Evolutionary conservation across 2,329 filamentous ascomycete genomes (phyloP).

Genomic region (Cadophora luteo-olivacea): DNA sequence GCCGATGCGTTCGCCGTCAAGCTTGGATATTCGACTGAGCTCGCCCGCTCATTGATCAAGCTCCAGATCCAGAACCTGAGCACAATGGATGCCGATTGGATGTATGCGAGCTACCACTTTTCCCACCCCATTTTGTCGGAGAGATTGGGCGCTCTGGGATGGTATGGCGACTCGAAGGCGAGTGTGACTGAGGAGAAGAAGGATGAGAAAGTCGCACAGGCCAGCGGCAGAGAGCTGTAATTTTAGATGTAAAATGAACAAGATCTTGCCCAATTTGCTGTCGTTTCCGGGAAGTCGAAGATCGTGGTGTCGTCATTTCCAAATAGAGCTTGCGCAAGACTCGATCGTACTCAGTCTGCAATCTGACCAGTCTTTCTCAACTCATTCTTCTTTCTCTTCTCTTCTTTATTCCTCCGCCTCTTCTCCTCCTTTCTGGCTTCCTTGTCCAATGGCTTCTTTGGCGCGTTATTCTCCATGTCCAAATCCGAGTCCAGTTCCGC

Average conservation of each 20-base stretch:
- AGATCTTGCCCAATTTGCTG: not conserved
- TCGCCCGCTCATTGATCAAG: conserved; percentile 90
- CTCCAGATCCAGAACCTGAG: conserved; percentile 98
- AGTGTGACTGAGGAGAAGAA: conserved; percentile 56
- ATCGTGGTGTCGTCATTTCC: not conserved
- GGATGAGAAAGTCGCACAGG: conserved; percentile 68
- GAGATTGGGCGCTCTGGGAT: conserved; percentile 87
- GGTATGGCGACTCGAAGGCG: conserved; percentile 71
- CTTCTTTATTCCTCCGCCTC: conserved; percentile 56
- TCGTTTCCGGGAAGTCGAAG: conserved; percentile 8
- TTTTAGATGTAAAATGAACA: conserved; percentile 28
- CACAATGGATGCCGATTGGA: conserved; percentile 98
- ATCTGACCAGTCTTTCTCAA: conserved; percentile 49
- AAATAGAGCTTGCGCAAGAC: too few species aligned
- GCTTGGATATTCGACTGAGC: conserved; percentile 82
- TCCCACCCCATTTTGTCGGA: conserved; percentile 96
- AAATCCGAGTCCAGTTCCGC: conserved; percentile 53
- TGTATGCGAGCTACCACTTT: conserved; percentile 98
- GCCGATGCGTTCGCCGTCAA: conserved; percentile 88
- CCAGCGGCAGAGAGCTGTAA: conserved; percentile 79
- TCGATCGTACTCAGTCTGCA: conserved; percentile 23
- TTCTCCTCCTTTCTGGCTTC: conserved; percentile 48
- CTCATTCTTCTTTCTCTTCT: conserved; percentile 61
- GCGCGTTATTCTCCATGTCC: conserved; percentile 44
- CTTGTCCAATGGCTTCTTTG: conserved; percentile 46